A percentile compares a stretch with the other conserved stretches of the same genome.
These are phyloP conservation scores for Allium fistulosum DNA, from an alignment of 106 monocot species.

Conservation along the genomic window DNA sequence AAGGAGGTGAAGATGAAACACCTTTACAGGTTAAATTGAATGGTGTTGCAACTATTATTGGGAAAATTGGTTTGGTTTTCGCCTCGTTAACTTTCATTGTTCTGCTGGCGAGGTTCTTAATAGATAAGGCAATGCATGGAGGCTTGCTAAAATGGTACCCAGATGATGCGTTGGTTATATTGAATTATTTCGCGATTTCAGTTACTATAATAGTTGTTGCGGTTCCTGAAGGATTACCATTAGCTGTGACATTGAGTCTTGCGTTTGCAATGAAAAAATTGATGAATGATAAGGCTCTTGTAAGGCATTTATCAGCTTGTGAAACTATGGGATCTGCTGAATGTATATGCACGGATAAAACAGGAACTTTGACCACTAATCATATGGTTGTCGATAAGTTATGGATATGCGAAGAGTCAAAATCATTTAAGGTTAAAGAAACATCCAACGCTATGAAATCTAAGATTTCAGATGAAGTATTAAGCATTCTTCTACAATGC, in stretches of 20 bases:
- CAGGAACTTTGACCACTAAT: slow-evolving; percentile 94
- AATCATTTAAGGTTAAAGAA: slow-evolving; percentile 30
- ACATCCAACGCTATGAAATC: slow-evolving; percentile 36
- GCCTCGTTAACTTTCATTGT: slow-evolving; percentile 75
- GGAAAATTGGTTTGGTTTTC: slow-evolving; percentile 86
- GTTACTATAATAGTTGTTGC: slow-evolving; percentile 97
- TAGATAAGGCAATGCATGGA: slow-evolving; percentile 27
- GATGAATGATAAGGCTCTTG: slow-evolving; percentile 86
- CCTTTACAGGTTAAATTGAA: slow-evolving; percentile 95
- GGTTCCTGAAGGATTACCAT: slow-evolving; percentile 94
- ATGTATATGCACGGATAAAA: slow-evolving; percentile 98
- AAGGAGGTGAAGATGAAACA: slow-evolving; percentile 89
- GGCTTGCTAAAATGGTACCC: slow-evolving; percentile 52
- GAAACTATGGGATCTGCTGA: slow-evolving; percentile 97
- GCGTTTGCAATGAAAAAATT: slow-evolving; percentile 97
- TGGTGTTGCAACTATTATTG: slow-evolving; percentile 96
- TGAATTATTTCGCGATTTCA: slow-evolving; percentile 81
- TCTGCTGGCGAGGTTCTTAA: slow-evolving; percentile 50
- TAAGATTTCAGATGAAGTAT: slow-evolving; percentile 28
- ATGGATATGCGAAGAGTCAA: slow-evolving; percentile 53
- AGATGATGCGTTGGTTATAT: slow-evolving; percentile 54
- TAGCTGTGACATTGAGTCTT: slow-evolving; percentile 95
- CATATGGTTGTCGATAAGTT: slow-evolving; percentile 92
- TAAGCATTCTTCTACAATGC: slow-evolving; percentile 59
- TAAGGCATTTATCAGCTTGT: slow-evolving; percentile 89